Evolutionary conservation across 257 asterid species (phyloP), one percentile per base, ranked within the genome.

Genomic region (Solanum virginianum): DNA sequence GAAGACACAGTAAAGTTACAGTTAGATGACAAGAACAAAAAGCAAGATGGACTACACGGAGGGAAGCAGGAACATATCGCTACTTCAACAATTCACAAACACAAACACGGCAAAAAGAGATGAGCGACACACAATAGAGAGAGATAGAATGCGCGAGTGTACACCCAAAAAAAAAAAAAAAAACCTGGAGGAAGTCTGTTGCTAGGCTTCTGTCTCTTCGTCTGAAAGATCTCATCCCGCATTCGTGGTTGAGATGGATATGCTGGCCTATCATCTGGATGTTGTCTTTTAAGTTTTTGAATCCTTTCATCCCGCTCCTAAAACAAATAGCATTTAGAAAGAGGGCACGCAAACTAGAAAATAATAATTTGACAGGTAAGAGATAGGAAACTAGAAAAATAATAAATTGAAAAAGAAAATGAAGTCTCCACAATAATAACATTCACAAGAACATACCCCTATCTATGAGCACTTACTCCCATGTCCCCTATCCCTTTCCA

Each of bases 291-390:
- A 39, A 94, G 83, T 57, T 91, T 91, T 82, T 89, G 98, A 85
- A 86, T 93, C 91, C 99, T 93, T 85, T 93, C 97, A 83, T 97
- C 99, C 59, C 98, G 98, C 90, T 95, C 99, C 99, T 97, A 88
- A 82, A 56, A 63, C 81, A 90, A 77, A 89, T 59, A 77, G 72
- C 82, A 85, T 26, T 85, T 32, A 87, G 57, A 71, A 80, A 51
- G 10, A 16, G 65, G 47, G 47, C 63, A 77, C 15, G 41, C 63
- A 51, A 26, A 77, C 43, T 77, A 77, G 82, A 77, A 77, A 29
- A 77, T 15, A 15, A 24, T 4, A 14, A 22, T 74, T 75, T 75
- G 62, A 74, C 60, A 22, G 8, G 81, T 22, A 49, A 24, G 43
- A 74, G 59, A 47, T 22, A 47, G 81, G 56, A 75, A 29, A 22